Evolutionary conservation across 1,284 basidiomycete species (phyloP).

Genomic region (Ustilago hordei): DNA sequence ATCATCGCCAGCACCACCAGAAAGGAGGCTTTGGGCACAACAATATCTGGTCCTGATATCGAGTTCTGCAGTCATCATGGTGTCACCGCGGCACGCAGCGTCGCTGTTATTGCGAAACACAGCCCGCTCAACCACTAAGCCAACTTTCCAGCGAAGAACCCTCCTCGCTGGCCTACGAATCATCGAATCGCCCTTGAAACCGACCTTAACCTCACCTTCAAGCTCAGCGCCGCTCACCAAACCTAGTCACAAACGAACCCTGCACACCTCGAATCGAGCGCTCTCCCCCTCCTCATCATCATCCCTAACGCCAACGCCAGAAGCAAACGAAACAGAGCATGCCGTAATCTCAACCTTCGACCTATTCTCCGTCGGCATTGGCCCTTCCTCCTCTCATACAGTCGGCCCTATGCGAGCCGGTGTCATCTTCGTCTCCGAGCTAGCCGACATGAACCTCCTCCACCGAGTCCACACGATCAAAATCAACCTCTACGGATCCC

Average conservation of each 20-base stretch:
- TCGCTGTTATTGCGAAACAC: conserved; percentile 24
- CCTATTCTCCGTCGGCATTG: conserved; percentile 88
- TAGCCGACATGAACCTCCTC: conserved; percentile 79
- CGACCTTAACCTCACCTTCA: background rate
- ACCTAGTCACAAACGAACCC: background rate
- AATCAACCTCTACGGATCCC: conserved; percentile 79
- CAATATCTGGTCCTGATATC: background rate
- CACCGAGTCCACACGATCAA: conserved; percentile 83
- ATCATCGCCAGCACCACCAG: conserved; percentile 3
- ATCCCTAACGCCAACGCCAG: conserved; percentile 2
- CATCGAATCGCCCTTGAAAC: background rate
- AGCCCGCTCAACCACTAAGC: conserved; percentile 5
- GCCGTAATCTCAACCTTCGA: conserved; percentile 83
- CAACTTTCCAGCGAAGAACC: background rate
- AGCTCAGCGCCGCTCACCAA: background rate
- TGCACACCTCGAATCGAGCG: conserved; percentile 7
- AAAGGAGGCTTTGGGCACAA: background rate
- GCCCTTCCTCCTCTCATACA: conserved; percentile 73
- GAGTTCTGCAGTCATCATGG: conserved; percentile 6
- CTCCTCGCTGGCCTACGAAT: background rate
- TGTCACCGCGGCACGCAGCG: conserved; percentile 15
- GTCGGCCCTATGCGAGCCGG: conserved; percentile 89
- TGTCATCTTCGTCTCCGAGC: conserved; percentile 80
- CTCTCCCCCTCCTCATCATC: conserved; percentile 7
- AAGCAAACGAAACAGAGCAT: conserved; percentile 75